These are phyloP conservation scores for Spongospora subterranea DNA, from an alignment of 208 protist genomes.

Conservation along the genomic window DNA sequence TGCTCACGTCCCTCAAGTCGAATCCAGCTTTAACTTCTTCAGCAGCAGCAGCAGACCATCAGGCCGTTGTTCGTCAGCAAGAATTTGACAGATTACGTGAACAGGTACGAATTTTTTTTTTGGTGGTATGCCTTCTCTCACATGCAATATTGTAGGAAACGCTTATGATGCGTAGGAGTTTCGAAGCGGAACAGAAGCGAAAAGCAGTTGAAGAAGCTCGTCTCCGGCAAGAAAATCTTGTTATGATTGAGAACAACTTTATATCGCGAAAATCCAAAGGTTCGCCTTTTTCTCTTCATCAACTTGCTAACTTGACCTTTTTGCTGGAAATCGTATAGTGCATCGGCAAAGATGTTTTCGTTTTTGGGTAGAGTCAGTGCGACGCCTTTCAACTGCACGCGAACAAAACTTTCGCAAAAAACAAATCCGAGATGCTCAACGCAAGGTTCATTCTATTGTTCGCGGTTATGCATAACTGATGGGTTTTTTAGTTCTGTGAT, in stretches of 20 bases:
- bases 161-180: background rate
- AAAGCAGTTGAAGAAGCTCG: background rate
- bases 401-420: background rate
- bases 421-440: background rate
- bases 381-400: background rate
- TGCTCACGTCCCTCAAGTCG: too few species aligned
- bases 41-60: conserved; percentile 5
- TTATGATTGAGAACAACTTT: too few species aligned
- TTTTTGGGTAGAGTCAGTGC: background rate
- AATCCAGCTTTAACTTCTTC: background rate
- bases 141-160: background rate
- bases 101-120: background rate
- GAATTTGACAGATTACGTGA: background rate
- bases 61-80: background rate
- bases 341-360: too few species aligned
- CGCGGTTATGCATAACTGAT: background rate
- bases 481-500: background rate
- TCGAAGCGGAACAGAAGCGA: background rate
- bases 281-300: too few species aligned
- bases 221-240: background rate
- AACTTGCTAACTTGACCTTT: too few species aligned
- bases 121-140: background rate
- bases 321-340: too few species aligned
- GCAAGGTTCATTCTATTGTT: background rate
- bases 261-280: too few species aligned